Evolutionary conservation across 768 basidiomycete genomes (phyloP), one percentile per base, ranked within the genome.

Genomic region (Thelephora aurantiotincta): DNA sequence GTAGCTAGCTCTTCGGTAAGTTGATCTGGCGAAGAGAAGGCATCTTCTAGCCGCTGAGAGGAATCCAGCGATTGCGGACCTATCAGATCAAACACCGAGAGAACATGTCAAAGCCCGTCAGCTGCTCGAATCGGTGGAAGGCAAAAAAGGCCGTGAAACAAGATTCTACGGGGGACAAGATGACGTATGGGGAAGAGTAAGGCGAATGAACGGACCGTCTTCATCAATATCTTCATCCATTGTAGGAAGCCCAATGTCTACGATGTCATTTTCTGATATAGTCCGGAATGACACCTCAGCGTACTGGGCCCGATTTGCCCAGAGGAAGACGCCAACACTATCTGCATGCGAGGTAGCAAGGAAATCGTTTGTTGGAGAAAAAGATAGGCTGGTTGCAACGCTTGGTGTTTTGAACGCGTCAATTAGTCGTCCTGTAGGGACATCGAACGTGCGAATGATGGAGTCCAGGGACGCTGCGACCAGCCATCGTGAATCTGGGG

Each of bases 291-390:
- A 71, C 14, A 96, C 74, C 50, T 94, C 86, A 0, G 81, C 63
- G 60, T 92, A 97, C 60, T 97, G 96, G 9, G 93, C 91, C 44
- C 91, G 80, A 63, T 99, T 98, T 11, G 93, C 90, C 91, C 96
- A 99, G n/a, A 99, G 74, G 62, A 84, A 93, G 2, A 99, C 74
- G 11, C 93, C 96, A 46, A 97, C 82, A 50, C 82, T 91, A 55
- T 96, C 93, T 5, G 96, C 80, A 60, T 99, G 96, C 0, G 89
- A 73, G 9, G 93, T 93, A 1, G 96, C 96, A 52, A 99, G 65
- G 67, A 99, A 98, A 62, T 98, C 96, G 48, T 86, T 85, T 0
- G 90, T 83, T 0, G 96, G 96, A 2, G 93, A 97, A 62, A 99
- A 94, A 1, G 89, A 73, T 16, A 99, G 65, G 57, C 83, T 90